These are phyloP conservation scores for Sarcodon aspratus DNA, from an alignment of 768 basidiomycete genomes.

Conservation along the genomic window DNA sequence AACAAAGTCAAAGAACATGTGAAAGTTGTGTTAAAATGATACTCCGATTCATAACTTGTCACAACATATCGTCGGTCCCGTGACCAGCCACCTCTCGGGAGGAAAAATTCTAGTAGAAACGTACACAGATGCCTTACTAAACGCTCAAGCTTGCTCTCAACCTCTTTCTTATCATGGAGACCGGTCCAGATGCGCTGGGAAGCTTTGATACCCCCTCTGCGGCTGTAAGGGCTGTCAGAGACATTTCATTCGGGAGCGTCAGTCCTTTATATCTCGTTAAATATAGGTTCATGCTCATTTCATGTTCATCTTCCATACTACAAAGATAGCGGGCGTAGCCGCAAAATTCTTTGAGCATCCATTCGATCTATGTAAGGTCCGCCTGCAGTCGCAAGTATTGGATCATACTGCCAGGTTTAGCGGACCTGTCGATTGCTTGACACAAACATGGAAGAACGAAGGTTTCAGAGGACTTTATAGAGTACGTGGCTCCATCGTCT, in stretches of 20 bases:
- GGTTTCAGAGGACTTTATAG: conserved; percentile 81
- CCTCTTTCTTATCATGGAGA: too few relatives aligned
- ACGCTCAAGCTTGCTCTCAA: too few relatives aligned
- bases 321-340: conserved; percentile 73
- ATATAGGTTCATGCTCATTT: not conserved
- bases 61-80: too few relatives aligned
- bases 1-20: too few relatives aligned
- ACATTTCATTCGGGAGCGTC: conserved; percentile 17
- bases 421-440: conserved; percentile 82
- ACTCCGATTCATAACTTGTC: too few relatives aligned
- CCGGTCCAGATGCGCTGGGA: not conserved
- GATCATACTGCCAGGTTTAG: conserved; percentile 59
- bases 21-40: too few relatives aligned
- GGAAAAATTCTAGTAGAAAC: too few relatives aligned
- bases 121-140: too few relatives aligned
- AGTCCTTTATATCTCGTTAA: not conserved
- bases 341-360: conserved; percentile 91
- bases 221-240: conserved; percentile 14
- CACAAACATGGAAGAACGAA: conserved; percentile 70
- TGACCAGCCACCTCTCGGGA: too few relatives aligned
- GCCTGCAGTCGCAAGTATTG: conserved; percentile 85
- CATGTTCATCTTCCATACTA: not conserved
- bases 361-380: conserved; percentile 90
- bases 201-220: conserved; percentile 5
- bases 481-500: conserved; percentile 31